A percentile compares a stretch with the other conserved stretches of the same genome.
Evolutionary conservation across 495 filamentous ascomycete genomes (phyloP).

Genomic region (Podospora anserina): DNA sequence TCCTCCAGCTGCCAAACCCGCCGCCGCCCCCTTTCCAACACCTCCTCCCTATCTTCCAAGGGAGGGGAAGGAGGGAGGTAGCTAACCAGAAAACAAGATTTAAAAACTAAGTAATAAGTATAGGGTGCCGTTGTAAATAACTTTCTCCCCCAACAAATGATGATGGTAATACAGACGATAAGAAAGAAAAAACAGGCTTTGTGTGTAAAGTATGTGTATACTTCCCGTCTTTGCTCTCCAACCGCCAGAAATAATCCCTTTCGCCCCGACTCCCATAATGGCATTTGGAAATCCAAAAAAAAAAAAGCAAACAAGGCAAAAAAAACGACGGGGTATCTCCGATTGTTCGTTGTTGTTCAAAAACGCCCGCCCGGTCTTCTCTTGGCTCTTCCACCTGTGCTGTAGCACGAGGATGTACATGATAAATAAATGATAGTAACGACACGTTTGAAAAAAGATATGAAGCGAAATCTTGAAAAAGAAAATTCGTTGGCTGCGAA

Average conservation of each 20-base stretch:
- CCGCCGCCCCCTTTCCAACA: background rate
- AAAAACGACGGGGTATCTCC: slow-evolving; percentile 1
- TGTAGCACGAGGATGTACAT: background rate
- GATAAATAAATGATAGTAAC: background rate
- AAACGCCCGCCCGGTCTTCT: background rate
- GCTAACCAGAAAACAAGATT: background rate
- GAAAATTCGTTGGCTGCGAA: background rate
- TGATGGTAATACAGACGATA: slow-evolving; percentile 10
- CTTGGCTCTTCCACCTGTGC: background rate
- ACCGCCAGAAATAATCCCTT: background rate
- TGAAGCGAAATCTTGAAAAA: background rate
- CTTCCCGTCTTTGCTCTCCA: background rate
- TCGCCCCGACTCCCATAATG: background rate
- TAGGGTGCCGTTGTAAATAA: slow-evolving; percentile 4
- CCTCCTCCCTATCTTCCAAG: background rate
- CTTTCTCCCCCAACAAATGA: background rate
- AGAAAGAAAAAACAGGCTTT: slow-evolving; percentile 10
- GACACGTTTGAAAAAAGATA: slow-evolving; percentile 3
- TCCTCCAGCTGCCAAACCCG: background rate
- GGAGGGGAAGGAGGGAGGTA: background rate
- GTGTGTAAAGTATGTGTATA: background rate
- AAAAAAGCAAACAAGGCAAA: background rate
- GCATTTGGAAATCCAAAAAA: background rate
- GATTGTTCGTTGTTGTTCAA: background rate
- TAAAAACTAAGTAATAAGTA: slow-evolving; percentile 8